Percentiles rank a stretch among this genome's conserved stretches.
Conservation (phyloP, 768 basidiomycete genomes). For the Stropharia rugosoannulata region DNA sequence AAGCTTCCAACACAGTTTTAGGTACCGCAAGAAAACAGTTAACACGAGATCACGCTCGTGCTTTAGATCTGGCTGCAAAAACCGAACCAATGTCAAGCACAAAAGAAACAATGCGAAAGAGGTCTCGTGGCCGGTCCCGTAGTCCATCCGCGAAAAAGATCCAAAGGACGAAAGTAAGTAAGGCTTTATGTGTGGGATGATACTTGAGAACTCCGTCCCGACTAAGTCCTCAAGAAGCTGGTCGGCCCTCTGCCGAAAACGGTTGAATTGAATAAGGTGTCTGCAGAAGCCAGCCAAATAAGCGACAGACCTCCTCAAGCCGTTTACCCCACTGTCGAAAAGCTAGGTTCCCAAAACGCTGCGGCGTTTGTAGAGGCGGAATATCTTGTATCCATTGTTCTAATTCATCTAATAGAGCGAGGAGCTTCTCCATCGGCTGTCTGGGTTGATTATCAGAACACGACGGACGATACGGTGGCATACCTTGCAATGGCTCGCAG, state of each 20-base stretch:
- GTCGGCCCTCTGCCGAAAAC: conserved; percentile 48
- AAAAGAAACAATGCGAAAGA: conserved; percentile 82
- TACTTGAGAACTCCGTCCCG: conserved; percentile 37
- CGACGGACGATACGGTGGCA: conserved; percentile 2
- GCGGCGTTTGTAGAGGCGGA: conserved; percentile 69
- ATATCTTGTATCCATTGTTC: conserved; percentile 79
- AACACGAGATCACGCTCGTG: conserved; percentile 64
- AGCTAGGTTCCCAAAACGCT: conserved; percentile 90
- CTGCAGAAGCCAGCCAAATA: conserved; percentile 1
- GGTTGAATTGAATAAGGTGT: conserved; percentile 8
- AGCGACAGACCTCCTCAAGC: conserved; percentile 63
- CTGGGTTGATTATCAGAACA: conserved; percentile 3
- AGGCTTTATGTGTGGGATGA: conserved; percentile 68
- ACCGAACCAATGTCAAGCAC: conserved; percentile 66
- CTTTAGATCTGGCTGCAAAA: conserved; percentile 53
- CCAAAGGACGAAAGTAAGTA: conserved; percentile 87
- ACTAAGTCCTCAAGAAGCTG: conserved; percentile 50
- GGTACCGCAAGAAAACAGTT: conserved; percentile 74
- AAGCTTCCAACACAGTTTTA: conserved; percentile 78
- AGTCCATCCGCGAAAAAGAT: conserved; percentile 88
- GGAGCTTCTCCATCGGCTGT: conserved; percentile 37
- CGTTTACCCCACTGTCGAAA: conserved; percentile 84
- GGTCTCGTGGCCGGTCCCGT: conserved; percentile 95
- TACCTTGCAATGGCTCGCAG: conserved; percentile 34
- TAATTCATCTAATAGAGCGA: conserved; percentile 64